Percentiles rank a stretch among this genome's conserved stretches.
phyloP scores from a whole-genome alignment of 768 basidiomycete genomes.

The Rhodosporidiobolus sp. region DNA sequence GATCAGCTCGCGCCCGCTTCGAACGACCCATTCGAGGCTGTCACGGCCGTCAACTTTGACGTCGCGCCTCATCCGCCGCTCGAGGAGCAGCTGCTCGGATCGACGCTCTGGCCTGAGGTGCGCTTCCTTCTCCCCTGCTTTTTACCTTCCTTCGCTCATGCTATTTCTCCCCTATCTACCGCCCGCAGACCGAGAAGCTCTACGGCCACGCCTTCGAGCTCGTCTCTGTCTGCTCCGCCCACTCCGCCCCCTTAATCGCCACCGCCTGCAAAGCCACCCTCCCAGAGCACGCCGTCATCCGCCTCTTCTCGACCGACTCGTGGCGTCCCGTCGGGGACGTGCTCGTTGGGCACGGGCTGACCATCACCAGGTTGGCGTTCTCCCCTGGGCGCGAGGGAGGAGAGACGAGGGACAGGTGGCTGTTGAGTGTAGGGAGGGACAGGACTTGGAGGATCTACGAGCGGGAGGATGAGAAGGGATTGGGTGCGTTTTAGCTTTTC shows the following conservation, averaged over 20 bases:
- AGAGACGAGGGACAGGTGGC: conserved; percentile 60
- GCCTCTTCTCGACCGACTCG: conserved; percentile 68
- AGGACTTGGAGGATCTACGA: conserved; percentile 84
- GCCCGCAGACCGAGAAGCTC: conserved; percentile 66
- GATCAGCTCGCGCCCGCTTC: conserved; percentile 19
- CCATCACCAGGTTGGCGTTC: conserved; percentile 85
- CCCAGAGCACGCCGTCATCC: conserved; percentile 82
- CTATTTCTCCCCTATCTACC: not conserved
- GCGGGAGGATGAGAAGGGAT: conserved; percentile 48
- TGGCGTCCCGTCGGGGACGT: conserved; percentile 71
- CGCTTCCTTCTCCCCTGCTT: not conserved
- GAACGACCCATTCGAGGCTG: conserved; percentile 27
- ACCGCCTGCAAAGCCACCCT: conserved; percentile 87
- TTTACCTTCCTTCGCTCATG: too few species aligned
- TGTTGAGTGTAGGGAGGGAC: conserved; percentile 86
- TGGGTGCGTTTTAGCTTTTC: conserved; percentile 47
- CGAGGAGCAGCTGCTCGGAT: conserved; percentile 81
- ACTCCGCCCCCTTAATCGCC: conserved; percentile 66
- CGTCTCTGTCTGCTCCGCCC: conserved; percentile 73
- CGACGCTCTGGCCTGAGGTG: conserved; percentile 89
- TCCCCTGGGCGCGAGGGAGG: conserved; percentile 54
- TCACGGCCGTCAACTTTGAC: conserved; percentile 10
- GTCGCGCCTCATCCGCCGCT: conserved; percentile 55
- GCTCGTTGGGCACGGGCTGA: conserved; percentile 77
- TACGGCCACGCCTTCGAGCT: conserved; percentile 99